A percentile compares a stretch with the other conserved stretches of the same genome.
These are phyloP conservation scores for Avicennia marina DNA, from an alignment of 257 asterid species.

Conservation along the genomic window DNA sequence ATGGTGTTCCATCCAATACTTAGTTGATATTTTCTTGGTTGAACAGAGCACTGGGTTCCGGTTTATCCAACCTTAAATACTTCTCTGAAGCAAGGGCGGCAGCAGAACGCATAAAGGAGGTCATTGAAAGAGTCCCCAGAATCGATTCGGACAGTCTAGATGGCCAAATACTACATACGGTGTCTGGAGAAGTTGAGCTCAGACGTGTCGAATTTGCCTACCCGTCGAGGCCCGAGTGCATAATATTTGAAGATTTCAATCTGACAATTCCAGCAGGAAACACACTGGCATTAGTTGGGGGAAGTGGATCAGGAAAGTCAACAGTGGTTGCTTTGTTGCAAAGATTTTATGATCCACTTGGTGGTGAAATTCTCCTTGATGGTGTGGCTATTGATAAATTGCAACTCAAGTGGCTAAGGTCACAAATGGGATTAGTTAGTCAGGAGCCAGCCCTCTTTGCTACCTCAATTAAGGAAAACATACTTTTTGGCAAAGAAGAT, in stretches of 20 bases:
- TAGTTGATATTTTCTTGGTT: neutral
- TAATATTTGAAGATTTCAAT: slow-evolving; percentile 57
- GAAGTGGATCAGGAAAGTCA: slow-evolving; percentile 93
- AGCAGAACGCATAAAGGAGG: slow-evolving; percentile 61
- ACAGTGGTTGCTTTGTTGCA: slow-evolving; percentile 76
- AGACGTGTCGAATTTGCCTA: slow-evolving; percentile 55
- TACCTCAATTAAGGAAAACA: slow-evolving; percentile 79
- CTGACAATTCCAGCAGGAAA: slow-evolving; percentile 64
- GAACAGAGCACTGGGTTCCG: slow-evolving; percentile 74
- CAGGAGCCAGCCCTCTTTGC: slow-evolving; percentile 96
- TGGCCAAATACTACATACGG: slow-evolving; percentile 46
- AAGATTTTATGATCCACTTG: slow-evolving; percentile 77
- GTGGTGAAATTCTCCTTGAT: slow-evolving; percentile 70
- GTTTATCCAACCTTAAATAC: slow-evolving; percentile 65
- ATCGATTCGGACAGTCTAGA: slow-evolving; percentile 68
- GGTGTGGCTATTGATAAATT: slow-evolving; percentile 66
- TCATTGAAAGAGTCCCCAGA: slow-evolving; percentile 63
- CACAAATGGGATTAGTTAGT: slow-evolving; percentile 94
- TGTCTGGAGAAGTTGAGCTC: slow-evolving; percentile 70
- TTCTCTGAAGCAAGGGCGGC: slow-evolving; percentile 81
- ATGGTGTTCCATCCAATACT: neutral
- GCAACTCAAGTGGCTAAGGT: slow-evolving; percentile 89
- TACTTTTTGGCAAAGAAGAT: slow-evolving; percentile 84
- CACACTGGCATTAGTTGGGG: slow-evolving; percentile 85
- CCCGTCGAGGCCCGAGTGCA: slow-evolving; percentile 77